Conservation (phyloP, 441 rosid species). For the Bocquillonia castaneifolia region DNA sequence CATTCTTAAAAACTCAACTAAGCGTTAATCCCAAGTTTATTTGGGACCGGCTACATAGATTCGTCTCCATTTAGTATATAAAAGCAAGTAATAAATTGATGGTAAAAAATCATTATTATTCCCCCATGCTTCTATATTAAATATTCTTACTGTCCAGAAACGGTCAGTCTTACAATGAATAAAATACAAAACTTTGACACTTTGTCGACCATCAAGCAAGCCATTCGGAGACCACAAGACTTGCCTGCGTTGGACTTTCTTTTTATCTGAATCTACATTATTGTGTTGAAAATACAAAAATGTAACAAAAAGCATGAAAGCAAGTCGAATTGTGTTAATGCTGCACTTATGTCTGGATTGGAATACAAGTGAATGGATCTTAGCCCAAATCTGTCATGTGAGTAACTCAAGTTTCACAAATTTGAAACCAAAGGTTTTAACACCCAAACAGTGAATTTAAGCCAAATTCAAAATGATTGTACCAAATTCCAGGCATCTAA, state of each 20-base stretch:
- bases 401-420: not conserved
- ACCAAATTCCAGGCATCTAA: constrained; percentile 4
- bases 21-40: no score
- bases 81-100: no score
- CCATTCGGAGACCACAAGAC: not conserved
- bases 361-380: not conserved
- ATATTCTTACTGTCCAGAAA: not conserved
- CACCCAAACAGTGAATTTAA: not conserved
- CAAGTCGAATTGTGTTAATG: not conserved
- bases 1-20: no score
- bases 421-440: not conserved
- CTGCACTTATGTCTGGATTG: not conserved
- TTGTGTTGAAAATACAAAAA: not conserved
- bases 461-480: not conserved
- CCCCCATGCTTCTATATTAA: no score
- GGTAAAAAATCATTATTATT: no score
- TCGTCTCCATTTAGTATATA: no score
- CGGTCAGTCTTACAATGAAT: not conserved
- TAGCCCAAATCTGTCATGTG: not conserved
- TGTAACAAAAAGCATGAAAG: not conserved
- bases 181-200: not conserved
- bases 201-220: not conserved
- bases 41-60: no score
- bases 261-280: not conserved
- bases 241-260: not conserved